Evolutionary conservation across 129 eudicot genomes (phyloP), one percentile per base, ranked within the genome.

Genomic region (Gnaphalium uliginosum): DNA sequence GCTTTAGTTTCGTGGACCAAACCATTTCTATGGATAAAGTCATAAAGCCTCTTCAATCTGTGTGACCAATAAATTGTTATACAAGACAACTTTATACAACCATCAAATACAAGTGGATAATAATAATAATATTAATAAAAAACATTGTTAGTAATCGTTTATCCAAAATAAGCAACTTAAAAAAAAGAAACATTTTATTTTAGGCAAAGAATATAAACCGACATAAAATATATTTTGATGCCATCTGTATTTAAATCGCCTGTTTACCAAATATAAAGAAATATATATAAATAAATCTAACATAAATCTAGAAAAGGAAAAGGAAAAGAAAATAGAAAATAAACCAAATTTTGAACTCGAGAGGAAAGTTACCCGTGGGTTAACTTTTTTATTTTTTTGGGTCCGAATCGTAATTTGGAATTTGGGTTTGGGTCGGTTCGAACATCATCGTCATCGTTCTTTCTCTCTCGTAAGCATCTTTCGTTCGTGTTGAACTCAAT

Each of bases 391-490:
- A 46, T 19, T 70, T 3, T 51, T 15, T 43, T 46, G 53, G n/a
- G 62, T 77, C 51, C 69, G 54, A 19, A 46, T 46, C 53, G 53
- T 46, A 56, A 56, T 68, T n/a, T 66, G 46, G 74, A 66, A 64
- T 46, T 43, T 54, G 68, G 74, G 41, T 48, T 54, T 30, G 29
- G 56, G 64, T 46, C 80, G 73, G 56, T 64, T 53, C 50, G 66
- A 72, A 57, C 75, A 39, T 39, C 71, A 67, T 56, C 66, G 19
- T 73, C 79, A 19, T 69, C 81, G 26, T 39, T 60, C 61, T 50
- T 59, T 21, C 54, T 77, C 69, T 61, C 82, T 30, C 66, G 77
- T 70, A 70, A 78, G 17, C 75, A 70, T 35, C 66, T 78, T 78
- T 32, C 54, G 64, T 30, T 46, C 53, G 18, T 18, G 24, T 9